Percentiles rank a stretch among this genome's conserved stretches.
Conservation (phyloP, 2,329 filamentous ascomycete species). For the Talaromyces amestolkiae region DNA sequence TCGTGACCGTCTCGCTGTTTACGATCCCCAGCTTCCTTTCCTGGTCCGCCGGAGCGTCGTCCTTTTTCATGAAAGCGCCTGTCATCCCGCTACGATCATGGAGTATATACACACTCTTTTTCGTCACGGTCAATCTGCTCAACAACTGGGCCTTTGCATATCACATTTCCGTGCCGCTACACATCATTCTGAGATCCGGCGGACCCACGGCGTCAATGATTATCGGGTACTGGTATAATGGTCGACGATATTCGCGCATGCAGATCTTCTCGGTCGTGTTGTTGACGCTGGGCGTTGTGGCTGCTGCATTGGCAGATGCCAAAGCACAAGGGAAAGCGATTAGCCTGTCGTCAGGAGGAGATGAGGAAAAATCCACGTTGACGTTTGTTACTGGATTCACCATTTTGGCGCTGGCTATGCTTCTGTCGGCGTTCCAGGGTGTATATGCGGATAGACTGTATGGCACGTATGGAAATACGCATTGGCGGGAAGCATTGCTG, state of each 20-base stretch:
- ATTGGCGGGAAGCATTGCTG: conserved; percentile 95
- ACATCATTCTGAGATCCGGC: conserved; percentile 93
- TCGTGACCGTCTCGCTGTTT: conserved; percentile 74
- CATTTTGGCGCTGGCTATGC: conserved; percentile 82
- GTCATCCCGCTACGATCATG: conserved; percentile 81
- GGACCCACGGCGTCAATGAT: conserved; percentile 94
- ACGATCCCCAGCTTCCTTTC: conserved; percentile 77
- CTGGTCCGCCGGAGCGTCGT: conserved; percentile 54
- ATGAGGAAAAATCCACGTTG: conserved; percentile 38
- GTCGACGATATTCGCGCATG: conserved; percentile 72
- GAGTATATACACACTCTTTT: conserved; percentile 83
- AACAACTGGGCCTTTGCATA: conserved; percentile 99
- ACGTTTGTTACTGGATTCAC: conserved; percentile 63
- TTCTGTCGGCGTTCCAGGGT: conserved; percentile 90
- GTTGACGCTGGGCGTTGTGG: conserved; percentile 80
- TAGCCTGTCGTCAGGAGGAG: conserved; percentile 24
- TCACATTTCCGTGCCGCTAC: conserved; percentile 90
- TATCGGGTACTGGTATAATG: conserved; percentile 79
- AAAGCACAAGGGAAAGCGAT: conserved; percentile 64
- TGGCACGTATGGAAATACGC: conserved; percentile 70
- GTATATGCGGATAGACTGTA: conserved; percentile 93
- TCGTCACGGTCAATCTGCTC: conserved; percentile 89
- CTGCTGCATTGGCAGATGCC: conserved; percentile 86
- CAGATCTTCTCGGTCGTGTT: conserved; percentile 80
- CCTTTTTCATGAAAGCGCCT: conserved; percentile 72